Base-by-base conservation (phyloP, 1,284 basidiomycete genomes). In the Ustanciosporium gigantosporum region DNA sequence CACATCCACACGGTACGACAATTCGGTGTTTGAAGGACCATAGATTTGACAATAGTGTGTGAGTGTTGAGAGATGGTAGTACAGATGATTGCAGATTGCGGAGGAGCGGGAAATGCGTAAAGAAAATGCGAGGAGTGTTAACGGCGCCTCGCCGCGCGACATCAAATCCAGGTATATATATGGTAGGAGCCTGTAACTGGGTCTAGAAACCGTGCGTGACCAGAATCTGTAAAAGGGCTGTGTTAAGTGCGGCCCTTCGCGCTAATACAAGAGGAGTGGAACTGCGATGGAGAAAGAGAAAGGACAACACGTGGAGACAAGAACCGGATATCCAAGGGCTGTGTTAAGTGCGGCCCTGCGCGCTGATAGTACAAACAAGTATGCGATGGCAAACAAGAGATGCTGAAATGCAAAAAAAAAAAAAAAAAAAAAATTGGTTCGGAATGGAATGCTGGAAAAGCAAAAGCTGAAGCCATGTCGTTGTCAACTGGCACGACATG, bases 81-180 rank as follows among this genome's bases (percentile, higher is more conserved):
- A 29, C 27, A 25, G 14, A 17, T 13, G 17, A 37, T 49, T 35
- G 37, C 31, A 35, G 32, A 35, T 35, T 19, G 17, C 9, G 9
- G 32, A 19, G 17, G 32, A 19, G 9, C 32, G 32, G 17, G 32
- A 8, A 29, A 47, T 36, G 51, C 37, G 36, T 20, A n/a, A 19
- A 21, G 35, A 37, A 34, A 25, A 32, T 56, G 56, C 61, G 61
- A 61, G 61, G 52, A 56, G 61, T 66, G 57, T 66, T 66, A 66
- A 66, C n/a, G 43, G 57, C 61, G 56, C 52, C 61, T 47, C 57
- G 57, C 59, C 59, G 52, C 59, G 59, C 59, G 31, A 37, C 35
- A 51, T 61, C 50, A 55, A 61, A 55, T 61, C 50, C 58, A 61
- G 52, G 48, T 62, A 57, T 57, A 56, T 44, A 34, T 23, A 11